Percentiles rank a stretch among this genome's conserved stretches.
These are phyloP conservation scores for Melampsora americana DNA, from an alignment of 1,284 basidiomycete species.

Conservation along the genomic window DNA sequence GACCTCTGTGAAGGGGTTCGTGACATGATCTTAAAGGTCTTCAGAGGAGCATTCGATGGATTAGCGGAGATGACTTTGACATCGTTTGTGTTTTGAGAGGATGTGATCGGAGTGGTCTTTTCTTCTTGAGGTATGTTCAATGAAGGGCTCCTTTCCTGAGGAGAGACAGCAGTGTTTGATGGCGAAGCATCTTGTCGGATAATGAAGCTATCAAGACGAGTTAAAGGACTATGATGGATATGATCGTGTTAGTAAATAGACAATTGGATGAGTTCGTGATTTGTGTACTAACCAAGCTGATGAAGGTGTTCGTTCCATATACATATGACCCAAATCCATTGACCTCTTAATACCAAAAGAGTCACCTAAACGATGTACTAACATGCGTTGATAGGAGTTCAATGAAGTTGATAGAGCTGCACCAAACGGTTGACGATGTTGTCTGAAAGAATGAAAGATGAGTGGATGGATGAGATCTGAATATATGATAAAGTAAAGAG, in stretches of 20 bases:
- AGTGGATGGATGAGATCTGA: too few species aligned
- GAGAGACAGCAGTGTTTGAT: not conserved
- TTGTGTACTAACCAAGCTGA: slow-evolving; percentile 20
- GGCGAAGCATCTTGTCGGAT: slow-evolving; percentile 22
- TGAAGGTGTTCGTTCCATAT: slow-evolving; percentile 12
- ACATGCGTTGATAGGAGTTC: slow-evolving; percentile 43
- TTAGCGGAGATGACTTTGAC: not conserved
- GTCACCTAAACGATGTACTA: slow-evolving; percentile 42
- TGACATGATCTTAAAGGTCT: slow-evolving; percentile 45
- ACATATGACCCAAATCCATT: slow-evolving; percentile 32
- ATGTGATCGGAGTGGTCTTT: not conserved
- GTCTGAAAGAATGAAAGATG: slow-evolving; percentile 6
- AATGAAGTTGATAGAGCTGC: slow-evolving; percentile 28
- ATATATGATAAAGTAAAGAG: too few species aligned
- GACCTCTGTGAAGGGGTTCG: slow-evolving; percentile 21
- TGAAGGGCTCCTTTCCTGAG: too few species aligned
- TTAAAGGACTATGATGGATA: slow-evolving; percentile 6
- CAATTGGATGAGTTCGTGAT: slow-evolving; percentile 1
- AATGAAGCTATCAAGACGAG: slow-evolving; percentile 31
- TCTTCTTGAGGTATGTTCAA: not conserved
- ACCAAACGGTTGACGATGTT: slow-evolving; percentile 21
- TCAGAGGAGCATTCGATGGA: not conserved
- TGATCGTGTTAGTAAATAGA: not conserved
- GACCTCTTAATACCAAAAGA: slow-evolving; percentile 31
- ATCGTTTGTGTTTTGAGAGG: not conserved